phyloP scores from a whole-genome alignment of 768 basidiomycete species.

The Suillus plorans region DNA sequence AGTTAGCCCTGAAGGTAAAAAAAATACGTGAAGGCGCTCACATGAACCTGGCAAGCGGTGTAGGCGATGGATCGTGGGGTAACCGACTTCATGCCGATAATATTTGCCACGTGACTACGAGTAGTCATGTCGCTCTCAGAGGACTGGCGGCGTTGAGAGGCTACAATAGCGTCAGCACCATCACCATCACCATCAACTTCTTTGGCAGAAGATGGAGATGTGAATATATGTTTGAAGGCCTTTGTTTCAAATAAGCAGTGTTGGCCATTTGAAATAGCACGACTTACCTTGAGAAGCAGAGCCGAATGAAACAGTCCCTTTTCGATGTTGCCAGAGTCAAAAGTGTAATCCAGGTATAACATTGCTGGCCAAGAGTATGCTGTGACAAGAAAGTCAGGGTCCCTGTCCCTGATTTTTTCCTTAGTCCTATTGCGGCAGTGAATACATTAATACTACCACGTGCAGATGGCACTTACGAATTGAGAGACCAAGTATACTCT shows the following conservation, averaged over 20 bases:
- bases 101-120: background rate
- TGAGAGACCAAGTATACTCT: background rate
- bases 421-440: background rate
- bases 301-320: conserved; percentile 14
- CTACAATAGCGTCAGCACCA: background rate
- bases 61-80: conserved; percentile 19
- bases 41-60: conserved; percentile 18
- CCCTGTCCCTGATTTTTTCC: background rate
- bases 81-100: conserved; percentile 12
- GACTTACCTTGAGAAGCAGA: conserved; percentile 16
- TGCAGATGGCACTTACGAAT: background rate
- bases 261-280: background rate
- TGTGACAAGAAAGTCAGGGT: background rate
- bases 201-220: conserved; percentile 12
- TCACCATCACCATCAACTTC: background rate
- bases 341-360: conserved; percentile 10
- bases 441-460: background rate
- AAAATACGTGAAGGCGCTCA: background rate
- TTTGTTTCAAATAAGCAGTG: background rate
- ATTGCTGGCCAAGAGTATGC: conserved; percentile 1
- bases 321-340: conserved; percentile 10
- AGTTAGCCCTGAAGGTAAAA: background rate
- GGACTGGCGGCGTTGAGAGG: background rate
- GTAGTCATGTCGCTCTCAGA: background rate
- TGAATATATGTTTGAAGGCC: conserved; percentile 8